A percentile compares a stretch with the other conserved stretches of the same genome.
phyloP scores from a whole-genome alignment of 2,329 filamentous ascomycete genomes.

The Rhytidhysteron rufulum region DNA sequence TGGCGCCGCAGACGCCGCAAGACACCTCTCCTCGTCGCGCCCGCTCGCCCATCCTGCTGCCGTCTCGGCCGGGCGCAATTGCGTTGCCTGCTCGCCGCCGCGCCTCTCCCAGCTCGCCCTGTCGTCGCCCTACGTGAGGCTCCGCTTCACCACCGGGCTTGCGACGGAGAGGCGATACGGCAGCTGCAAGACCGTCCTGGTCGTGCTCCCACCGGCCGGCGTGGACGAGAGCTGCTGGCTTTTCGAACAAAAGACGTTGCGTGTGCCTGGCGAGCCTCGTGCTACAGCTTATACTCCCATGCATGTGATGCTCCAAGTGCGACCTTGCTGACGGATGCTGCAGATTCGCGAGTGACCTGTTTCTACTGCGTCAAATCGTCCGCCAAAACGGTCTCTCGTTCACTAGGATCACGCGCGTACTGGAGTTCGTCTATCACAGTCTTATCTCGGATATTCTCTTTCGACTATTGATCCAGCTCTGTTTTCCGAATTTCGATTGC shows the following conservation, averaged over 20 bases:
- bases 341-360: constrained; percentile 26
- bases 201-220: background rate
- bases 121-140: background rate
- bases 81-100: background rate
- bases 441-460: constrained; percentile 23
- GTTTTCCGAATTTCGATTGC: constrained; percentile 7
- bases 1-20: constrained; percentile 1
- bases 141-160: too few relatives aligned
- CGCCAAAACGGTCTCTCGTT: constrained; percentile 28
- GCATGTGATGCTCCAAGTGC: constrained; percentile 29
- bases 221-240: background rate
- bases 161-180: background rate
- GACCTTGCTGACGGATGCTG: constrained; percentile 21
- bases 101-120: background rate
- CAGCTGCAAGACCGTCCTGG: background rate
- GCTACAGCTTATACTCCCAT: constrained; percentile 15
- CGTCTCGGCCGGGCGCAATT: too few relatives aligned
- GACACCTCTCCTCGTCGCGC: background rate
- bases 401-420: constrained; percentile 19
- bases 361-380: constrained; percentile 18
- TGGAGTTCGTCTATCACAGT: constrained; percentile 30
- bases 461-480: constrained; percentile 11
- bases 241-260: constrained; percentile 3
- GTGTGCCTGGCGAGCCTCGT: constrained; percentile 17
- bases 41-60: constrained; percentile 2